Evolutionary conservation across 352 stramenopile species (phyloP).

Genomic region (Pythium insidiosum): DNA sequence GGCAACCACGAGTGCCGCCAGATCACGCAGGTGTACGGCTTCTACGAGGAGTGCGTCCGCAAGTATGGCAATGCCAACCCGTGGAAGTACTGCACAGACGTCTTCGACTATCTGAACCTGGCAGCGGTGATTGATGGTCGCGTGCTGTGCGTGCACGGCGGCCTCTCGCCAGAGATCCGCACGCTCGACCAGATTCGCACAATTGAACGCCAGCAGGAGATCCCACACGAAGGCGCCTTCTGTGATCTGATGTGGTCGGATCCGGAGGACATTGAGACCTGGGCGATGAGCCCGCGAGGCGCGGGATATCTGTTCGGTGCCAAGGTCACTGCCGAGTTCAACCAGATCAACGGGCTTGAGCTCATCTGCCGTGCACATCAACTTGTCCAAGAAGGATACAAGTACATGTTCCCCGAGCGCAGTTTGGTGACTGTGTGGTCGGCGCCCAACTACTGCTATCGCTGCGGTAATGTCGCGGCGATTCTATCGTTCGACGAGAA

Average conservation of each 20-base stretch:
- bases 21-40: constrained; percentile 97
- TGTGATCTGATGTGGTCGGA: constrained; percentile 99
- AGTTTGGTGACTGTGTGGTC: constrained; percentile 82
- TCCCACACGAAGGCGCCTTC: constrained; percentile 93
- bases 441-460: constrained; percentile 83
- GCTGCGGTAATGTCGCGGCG: constrained; percentile 75
- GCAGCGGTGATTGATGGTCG: constrained; percentile 91
- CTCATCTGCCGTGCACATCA: constrained; percentile 87
- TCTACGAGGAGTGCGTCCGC: constrained; percentile 96
- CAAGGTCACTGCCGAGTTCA: constrained; percentile 86
- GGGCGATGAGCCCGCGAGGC: constrained; percentile 84
- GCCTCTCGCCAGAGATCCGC: constrained; percentile 91
- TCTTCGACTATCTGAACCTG: constrained; percentile 96
- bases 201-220: constrained; percentile 96
- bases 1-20: constrained; percentile 91
- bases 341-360: constrained; percentile 87
- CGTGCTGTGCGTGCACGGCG: constrained; percentile 92
- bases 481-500: constrained; percentile 82
- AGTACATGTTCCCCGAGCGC: constrained; percentile 87
- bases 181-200: constrained; percentile 94
- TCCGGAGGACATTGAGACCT: constrained; percentile 91
- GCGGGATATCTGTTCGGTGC: constrained; percentile 84
- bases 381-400: constrained; percentile 88
- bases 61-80: constrained; percentile 96
- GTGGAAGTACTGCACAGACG: constrained; percentile 95